Evolutionary conservation across 371 early-diverging fungal species (phyloP).

Genomic region (Ordospora colligata): DNA sequence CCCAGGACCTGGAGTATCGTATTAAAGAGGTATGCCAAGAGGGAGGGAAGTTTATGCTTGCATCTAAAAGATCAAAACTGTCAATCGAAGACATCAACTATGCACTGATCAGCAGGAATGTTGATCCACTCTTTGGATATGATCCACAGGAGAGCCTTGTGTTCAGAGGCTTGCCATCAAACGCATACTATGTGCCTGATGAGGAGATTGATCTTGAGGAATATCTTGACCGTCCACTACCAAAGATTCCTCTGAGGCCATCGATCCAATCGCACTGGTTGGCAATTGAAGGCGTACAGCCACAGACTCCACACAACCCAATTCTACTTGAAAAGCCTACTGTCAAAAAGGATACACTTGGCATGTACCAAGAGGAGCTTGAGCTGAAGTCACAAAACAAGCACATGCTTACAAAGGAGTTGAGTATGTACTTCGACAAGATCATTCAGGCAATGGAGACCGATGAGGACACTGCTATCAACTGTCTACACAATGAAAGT

Average conservation of each 20-base stretch:
- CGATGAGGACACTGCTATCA: constrained; percentile 70
- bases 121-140: constrained; percentile 93
- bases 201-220: constrained; percentile 87
- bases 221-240: constrained; percentile 75
- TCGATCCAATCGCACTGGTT: constrained; percentile 77
- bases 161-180: constrained; percentile 62
- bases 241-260: constrained; percentile 70
- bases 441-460: constrained; percentile 73
- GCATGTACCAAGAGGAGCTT: constrained; percentile 61
- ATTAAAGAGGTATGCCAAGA: constrained; percentile 90
- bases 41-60: constrained; percentile 90
- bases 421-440: constrained; percentile 87
- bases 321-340: constrained; percentile 66
- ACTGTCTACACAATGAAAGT: constrained; percentile 73
- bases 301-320: constrained; percentile 92
- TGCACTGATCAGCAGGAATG: constrained; percentile 81
- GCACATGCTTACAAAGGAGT: constrained; percentile 81
- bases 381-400: constrained; percentile 61
- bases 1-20: constrained; percentile 89
- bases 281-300: constrained; percentile 96
- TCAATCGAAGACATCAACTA: constrained; percentile 81
- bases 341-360: constrained; percentile 66
- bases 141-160: constrained; percentile 68
- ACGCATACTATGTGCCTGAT: constrained; percentile 84
- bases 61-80: constrained; percentile 75